Conservation (phyloP, 164 flowering plant genomes). For the Kingdonia uniflora region DNA sequence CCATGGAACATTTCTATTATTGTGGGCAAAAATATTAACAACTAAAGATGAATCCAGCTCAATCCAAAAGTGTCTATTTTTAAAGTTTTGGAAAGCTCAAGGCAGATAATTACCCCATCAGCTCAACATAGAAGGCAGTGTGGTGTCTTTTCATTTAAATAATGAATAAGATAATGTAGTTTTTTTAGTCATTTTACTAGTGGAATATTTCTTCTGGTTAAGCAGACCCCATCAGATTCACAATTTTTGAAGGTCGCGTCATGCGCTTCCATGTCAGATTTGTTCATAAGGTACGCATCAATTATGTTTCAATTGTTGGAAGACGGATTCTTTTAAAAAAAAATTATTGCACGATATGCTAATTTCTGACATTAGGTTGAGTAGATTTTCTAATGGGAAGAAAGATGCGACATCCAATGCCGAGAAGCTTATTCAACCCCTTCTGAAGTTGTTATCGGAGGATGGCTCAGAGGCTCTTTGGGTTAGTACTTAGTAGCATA, state of each 20-base stretch:
- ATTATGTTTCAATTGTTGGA: background rate
- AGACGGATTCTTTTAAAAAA: too few relatives aligned
- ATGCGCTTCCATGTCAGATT: constrained; percentile 57
- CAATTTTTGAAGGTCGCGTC: constrained; percentile 58
- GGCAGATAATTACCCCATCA: too few relatives aligned
- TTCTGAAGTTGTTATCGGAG: constrained; percentile 54
- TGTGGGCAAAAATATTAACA: too few relatives aligned
- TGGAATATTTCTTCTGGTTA: too few relatives aligned
- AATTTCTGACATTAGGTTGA: constrained; percentile 34
- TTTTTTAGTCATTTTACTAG: too few relatives aligned
- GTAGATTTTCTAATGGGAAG: constrained; percentile 43
- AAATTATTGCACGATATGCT: too few relatives aligned
- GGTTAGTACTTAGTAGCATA: constrained; percentile 29
- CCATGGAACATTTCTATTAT: background rate
- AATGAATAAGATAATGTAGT: too few relatives aligned
- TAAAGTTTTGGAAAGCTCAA: too few relatives aligned
- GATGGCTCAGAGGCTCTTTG: constrained; percentile 48
- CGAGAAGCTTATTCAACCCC: constrained; percentile 50
- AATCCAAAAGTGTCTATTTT: too few relatives aligned
- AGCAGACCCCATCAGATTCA: constrained; percentile 48
- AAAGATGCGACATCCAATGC: constrained; percentile 56
- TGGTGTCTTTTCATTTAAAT: too few relatives aligned
- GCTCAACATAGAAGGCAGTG: too few relatives aligned
- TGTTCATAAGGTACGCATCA: constrained; percentile 48
- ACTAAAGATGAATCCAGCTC: too few relatives aligned